phyloP scores from a whole-genome alignment of 2,329 filamentous ascomycete species.

The Pyrenophora tritici-repentis region DNA sequence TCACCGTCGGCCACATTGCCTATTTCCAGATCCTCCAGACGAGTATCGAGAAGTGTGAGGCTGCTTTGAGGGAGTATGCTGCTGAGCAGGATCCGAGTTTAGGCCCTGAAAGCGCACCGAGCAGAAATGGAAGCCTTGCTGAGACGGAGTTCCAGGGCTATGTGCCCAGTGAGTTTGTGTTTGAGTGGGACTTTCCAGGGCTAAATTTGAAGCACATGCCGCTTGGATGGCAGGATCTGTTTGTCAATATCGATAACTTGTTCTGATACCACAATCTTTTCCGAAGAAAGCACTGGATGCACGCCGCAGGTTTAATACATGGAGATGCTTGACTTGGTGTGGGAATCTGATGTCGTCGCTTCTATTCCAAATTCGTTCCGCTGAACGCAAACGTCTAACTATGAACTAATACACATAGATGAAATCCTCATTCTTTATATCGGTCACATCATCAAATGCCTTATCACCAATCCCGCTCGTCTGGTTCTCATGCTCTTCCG shows the following conservation, averaged over 20 bases:
- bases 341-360: too few relatives aligned
- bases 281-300: too few relatives aligned
- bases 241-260: slow-evolving; percentile 51
- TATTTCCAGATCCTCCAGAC: slow-evolving; percentile 57
- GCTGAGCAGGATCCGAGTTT: slow-evolving; percentile 16
- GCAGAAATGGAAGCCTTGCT: slow-evolving; percentile 31
- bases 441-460: slow-evolving; percentile 64
- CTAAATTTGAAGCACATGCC: slow-evolving; percentile 58
- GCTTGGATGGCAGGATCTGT: slow-evolving; percentile 55
- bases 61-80: slow-evolving; percentile 49
- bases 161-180: slow-evolving; percentile 60
- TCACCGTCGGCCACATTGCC: slow-evolving; percentile 51
- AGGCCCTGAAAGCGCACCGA: slow-evolving; percentile 1
- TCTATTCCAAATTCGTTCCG: too few relatives aligned
- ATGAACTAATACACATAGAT: slow-evolving; percentile 57
- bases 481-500: slow-evolving; percentile 34
- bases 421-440: slow-evolving; percentile 67
- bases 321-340: too few relatives aligned
- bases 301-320: too few relatives aligned
- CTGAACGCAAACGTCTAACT: too few relatives aligned
- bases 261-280: slow-evolving; percentile 18
- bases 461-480: slow-evolving; percentile 50
- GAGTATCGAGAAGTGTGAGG: slow-evolving; percentile 58
- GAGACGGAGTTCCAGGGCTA: slow-evolving; percentile 59
- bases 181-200: slow-evolving; percentile 64